These are phyloP conservation scores for Aspergillus arachidicola DNA, from an alignment of 2,329 filamentous ascomycete genomes.

Conservation along the genomic window DNA sequence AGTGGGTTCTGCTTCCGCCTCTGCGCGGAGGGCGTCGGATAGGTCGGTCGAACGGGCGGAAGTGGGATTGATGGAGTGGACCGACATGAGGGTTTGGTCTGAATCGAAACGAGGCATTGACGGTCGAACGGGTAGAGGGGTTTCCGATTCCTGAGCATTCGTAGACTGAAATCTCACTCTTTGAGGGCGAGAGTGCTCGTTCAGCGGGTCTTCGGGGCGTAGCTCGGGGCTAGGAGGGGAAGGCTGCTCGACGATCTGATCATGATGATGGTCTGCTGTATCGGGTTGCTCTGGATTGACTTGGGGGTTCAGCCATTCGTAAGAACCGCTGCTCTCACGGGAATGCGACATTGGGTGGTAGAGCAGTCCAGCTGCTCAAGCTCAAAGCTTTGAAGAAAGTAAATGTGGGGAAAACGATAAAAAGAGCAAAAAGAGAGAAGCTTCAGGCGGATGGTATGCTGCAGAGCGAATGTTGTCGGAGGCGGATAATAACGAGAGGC, in stretches of 20 bases:
- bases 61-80: constrained; percentile 12
- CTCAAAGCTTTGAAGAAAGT: not conserved
- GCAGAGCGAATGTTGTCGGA: not conserved
- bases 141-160: constrained; percentile 13
- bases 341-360: constrained; percentile 2
- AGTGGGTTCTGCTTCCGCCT: not conserved
- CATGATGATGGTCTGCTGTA: constrained; percentile 1
- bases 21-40: constrained; percentile 9
- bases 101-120: constrained; percentile 20
- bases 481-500: not conserved
- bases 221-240: not conserved
- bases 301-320: not conserved
- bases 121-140: constrained; percentile 8
- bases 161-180: constrained; percentile 27
- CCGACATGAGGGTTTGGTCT: constrained; percentile 21
- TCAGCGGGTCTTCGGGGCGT: not conserved
- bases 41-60: constrained; percentile 13
- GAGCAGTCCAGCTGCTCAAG: constrained; percentile 6
- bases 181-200: constrained; percentile 9
- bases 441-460: not conserved
- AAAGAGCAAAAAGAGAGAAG: not conserved
- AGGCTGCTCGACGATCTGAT: constrained; percentile 7
- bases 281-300: not conserved
- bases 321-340: constrained; percentile 4
- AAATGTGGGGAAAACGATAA: not conserved